phyloP scores from a whole-genome alignment of 495 filamentous ascomycete genomes.

The Xylaria sp. region DNA sequence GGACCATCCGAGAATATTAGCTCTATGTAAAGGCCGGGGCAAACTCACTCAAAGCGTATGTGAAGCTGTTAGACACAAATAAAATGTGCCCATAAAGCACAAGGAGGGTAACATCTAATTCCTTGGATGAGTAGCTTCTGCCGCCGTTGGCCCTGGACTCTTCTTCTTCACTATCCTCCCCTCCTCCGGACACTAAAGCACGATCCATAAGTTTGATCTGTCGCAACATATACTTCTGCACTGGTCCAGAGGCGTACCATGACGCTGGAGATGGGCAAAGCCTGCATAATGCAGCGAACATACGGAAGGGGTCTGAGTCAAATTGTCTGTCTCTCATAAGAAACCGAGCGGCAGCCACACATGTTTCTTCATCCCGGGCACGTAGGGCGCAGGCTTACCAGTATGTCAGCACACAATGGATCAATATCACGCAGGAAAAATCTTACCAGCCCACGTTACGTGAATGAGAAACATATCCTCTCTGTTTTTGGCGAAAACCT shows the following conservation, averaged over 20 bases:
- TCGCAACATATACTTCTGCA: constrained; percentile 87
- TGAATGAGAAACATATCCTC: constrained; percentile 75
- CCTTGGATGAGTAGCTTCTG: constrained; percentile 40
- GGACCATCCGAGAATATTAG: neutral
- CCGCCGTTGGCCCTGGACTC: constrained; percentile 35
- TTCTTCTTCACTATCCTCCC: constrained; percentile 33
- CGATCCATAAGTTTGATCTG: constrained; percentile 90
- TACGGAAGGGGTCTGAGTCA: constrained; percentile 80
- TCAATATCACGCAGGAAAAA: neutral
- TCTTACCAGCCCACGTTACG: constrained; percentile 77
- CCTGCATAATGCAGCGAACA: constrained; percentile 75
- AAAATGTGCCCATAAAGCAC: constrained; percentile 90
- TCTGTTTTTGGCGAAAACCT: constrained; percentile 75
- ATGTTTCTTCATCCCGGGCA: constrained; percentile 78
- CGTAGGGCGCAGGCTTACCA: constrained; percentile 76
- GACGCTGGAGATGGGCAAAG: constrained; percentile 65
- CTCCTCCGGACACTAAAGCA: constrained; percentile 31
- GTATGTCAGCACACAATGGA: constrained; percentile 29
- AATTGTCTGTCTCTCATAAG: constrained; percentile 88
- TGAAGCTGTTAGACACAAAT: constrained; percentile 77
- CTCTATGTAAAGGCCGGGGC: neutral
- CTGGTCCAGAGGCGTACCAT: constrained; percentile 64
- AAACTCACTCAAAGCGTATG: constrained; percentile 73
- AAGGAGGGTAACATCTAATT: constrained; percentile 68
- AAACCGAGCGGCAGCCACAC: constrained; percentile 72